These are phyloP conservation scores for Colletotrichum spinosum DNA, from an alignment of 2,329 filamentous ascomycete genomes.

Conservation along the genomic window DNA sequence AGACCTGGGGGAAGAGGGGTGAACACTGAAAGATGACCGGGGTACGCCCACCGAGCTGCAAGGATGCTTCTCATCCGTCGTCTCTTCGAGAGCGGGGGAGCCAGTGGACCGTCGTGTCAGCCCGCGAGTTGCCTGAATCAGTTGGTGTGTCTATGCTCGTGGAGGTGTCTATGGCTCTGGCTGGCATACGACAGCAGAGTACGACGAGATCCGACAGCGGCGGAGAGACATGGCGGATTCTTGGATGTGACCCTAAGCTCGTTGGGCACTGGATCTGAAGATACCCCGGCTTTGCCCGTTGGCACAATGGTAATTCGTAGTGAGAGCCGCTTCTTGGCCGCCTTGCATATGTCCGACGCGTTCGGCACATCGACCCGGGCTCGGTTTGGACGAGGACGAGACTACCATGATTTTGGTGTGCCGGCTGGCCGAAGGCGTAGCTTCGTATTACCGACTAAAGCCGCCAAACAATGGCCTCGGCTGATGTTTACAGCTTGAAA, in stretches of 20 bases:
- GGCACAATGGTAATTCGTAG: too few relatives aligned
- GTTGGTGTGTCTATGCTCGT: neutral
- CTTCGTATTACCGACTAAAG: slow-evolving; percentile 6
- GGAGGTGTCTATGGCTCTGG: too few relatives aligned
- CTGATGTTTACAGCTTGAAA: too few relatives aligned
- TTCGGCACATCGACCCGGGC: too few relatives aligned
- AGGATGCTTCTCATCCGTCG: slow-evolving; percentile 10
- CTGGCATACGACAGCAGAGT: too few relatives aligned
- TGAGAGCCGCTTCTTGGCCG: too few relatives aligned
- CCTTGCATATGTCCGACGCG: too few relatives aligned
- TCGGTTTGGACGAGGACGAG: neutral
- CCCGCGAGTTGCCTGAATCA: neutral
- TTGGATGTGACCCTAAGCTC: too few relatives aligned
- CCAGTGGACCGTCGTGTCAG: neutral
- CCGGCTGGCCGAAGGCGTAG: neutral
- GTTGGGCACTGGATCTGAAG: too few relatives aligned
- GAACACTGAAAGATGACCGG: neutral
- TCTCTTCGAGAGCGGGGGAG: slow-evolving; percentile 1
- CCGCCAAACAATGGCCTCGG: neutral
- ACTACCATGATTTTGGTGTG: neutral
- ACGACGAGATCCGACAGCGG: too few relatives aligned
- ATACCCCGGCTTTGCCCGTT: slow-evolving; percentile 10
- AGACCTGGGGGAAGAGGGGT: slow-evolving; percentile 13
- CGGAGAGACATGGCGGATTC: neutral
- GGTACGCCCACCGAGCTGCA: slow-evolving; percentile 9